Base-by-base conservation (phyloP, 140 eudicot species). In the Bidens hawaiensis region DNA sequence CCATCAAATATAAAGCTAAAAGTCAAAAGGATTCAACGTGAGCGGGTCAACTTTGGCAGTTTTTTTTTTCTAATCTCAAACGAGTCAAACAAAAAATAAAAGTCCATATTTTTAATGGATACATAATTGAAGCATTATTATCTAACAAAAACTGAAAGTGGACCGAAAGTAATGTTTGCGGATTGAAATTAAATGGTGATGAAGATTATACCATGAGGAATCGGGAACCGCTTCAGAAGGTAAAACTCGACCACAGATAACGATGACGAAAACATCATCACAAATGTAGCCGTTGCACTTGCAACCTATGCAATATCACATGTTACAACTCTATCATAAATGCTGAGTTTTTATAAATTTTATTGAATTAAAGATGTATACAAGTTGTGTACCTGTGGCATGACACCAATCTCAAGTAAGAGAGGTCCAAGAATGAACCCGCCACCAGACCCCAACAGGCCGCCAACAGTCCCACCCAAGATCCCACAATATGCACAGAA, bases 391-490 rank as follows among this genome's bases (percentile, higher is more conserved):
- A 91, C 98, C 93, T 91, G 99, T 34, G 99, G 99, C 27, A 93
- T 93, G 52, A 93, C 99, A 38, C 99, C 99, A 56, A 93, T 85
- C 77, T 93, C 99, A n/a, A 93, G 89, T 60, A 93, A 75, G 22
- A 93, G 86, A 6, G 99, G 99, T 28, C 99, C 99, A 24, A 93
- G 87, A 63, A 93, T 83, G 74, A 93, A 93, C 17, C 99, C 99
- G 19, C 99, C 99, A 54, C 99, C 99, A 2, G 99, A 93, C 65
- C 99, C 99, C 46, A 93, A 74, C 9, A 93, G 61, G 23, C 99
- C 99, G 30, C 99, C 99, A 3, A 93, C 97, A 0, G 99, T 85
- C 18, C 99, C 99, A 30, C 99, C 99, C 48, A 93, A 67, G 41
- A 93, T 66, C 59, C 97, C 99, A 71, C 95, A 88, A 17, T 88